These are phyloP conservation scores for Aristolochia fimbriata DNA, from an alignment of 164 flowering plant genomes.

Conservation along the genomic window DNA sequence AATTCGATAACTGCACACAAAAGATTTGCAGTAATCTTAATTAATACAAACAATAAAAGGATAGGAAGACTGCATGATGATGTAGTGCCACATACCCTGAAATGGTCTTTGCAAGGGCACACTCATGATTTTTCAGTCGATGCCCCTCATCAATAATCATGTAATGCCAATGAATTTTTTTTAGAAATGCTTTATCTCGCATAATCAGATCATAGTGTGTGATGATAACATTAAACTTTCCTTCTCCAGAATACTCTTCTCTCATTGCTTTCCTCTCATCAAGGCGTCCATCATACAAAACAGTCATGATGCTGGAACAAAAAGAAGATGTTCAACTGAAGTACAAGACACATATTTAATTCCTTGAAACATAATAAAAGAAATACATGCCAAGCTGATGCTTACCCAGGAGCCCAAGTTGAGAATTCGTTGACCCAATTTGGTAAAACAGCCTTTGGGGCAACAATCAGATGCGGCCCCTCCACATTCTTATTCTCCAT, in stretches of 20 bases:
- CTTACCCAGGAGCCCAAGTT: conserved; percentile 91
- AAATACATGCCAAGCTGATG: neutral
- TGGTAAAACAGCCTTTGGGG: conserved; percentile 97
- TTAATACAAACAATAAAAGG: neutral
- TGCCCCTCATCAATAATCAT: conserved; percentile 99
- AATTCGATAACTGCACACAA: conserved; percentile 63
- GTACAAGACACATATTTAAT: too few relatives aligned
- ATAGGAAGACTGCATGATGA: neutral
- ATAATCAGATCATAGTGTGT: conserved; percentile 98
- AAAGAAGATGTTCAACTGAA: too few relatives aligned
- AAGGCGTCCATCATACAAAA: conserved; percentile 85
- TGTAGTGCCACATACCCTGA: conserved; percentile 42
- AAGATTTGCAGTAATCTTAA: neutral
- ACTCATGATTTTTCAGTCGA: conserved; percentile 83
- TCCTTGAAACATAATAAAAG: too few relatives aligned
- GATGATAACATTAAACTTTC: conserved; percentile 76
- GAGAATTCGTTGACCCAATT: conserved; percentile 89
- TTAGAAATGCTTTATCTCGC: conserved; percentile 85
- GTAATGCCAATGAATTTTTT: conserved; percentile 83
- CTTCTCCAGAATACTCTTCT: conserved; percentile 69
- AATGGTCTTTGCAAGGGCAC: conserved; percentile 72
- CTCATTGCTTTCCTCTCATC: conserved; percentile 81
- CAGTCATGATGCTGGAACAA: conserved; percentile 53
- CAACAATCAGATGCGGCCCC: conserved; percentile 96
- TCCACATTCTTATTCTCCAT: conserved; percentile 77